Evolutionary conservation across 2,329 filamentous ascomycete species (phyloP), one percentile per base, ranked within the genome.

Genomic region (Rosellinia necatrix): DNA sequence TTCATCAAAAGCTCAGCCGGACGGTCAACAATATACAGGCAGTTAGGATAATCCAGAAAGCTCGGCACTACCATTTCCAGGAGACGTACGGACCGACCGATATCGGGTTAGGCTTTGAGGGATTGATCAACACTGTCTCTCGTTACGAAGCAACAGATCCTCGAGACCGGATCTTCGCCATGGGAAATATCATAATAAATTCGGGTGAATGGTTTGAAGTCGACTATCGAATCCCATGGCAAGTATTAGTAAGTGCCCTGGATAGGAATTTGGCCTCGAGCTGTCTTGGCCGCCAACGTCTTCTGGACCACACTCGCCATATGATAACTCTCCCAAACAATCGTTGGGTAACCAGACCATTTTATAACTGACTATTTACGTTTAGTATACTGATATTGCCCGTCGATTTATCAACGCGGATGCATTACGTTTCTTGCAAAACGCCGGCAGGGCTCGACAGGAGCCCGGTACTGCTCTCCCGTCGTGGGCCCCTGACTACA

Each of bases 81-180:
- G 53, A 59, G 13, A 12, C 29, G 15, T 62, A 61, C 21, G 57
- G 50, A 5, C 34, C 8, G 13, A 37, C 24, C 5, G 22, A 44
- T n/a, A 29, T 22, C 7, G 3, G 9, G 1, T 15, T 60, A 10
- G 30, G 53, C 7, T 59, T 63, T 29, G 56, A 57, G 21, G 29
- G 49, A 1, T 38, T 61, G 41, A 41, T 63, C 8, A 44, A 29
- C 6, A 55, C 17, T 32, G 53, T 58, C 3, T 42, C 49, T 24
- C 61, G 61, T 19, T 64, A 64, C 22, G 62, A 60, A 4, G 63
- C 63, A n/a, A 67, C 64, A 3, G 61, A 67, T 40, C 60, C 64
- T 9, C 58, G 64, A 24, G 64, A 67, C 29, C 61, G 60, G 24
- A 50, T 67, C 22, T 66, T 60, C 38, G 60, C 65, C 3, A 52